These are phyloP conservation scores for Schizothecium vesticola DNA, from an alignment of 495 filamentous ascomycete species.

Conservation along the genomic window DNA sequence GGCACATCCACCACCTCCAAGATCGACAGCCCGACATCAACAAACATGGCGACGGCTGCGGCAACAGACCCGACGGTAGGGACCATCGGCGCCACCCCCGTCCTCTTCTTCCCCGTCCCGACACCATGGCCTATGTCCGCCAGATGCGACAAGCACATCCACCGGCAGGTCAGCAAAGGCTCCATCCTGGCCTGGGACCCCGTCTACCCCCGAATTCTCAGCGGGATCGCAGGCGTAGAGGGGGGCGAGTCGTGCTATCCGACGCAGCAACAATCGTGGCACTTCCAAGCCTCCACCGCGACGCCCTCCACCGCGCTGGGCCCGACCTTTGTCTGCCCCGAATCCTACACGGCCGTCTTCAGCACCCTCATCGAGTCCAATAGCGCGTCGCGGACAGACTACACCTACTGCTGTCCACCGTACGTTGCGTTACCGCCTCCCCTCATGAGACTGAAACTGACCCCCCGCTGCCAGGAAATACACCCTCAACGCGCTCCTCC, in stretches of 20 bases:
- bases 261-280: neutral
- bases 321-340: conserved; percentile 1
- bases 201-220: neutral
- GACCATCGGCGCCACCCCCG: neutral
- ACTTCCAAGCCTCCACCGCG: neutral
- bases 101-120: neutral
- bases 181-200: neutral
- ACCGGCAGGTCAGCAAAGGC: neutral
- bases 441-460: neutral
- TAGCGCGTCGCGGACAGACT: neutral
- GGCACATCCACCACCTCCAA: neutral
- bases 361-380: neutral
- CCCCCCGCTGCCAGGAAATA: neutral
- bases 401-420: conserved; percentile 1
- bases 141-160: neutral
- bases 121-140: neutral
- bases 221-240: neutral
- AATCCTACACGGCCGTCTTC: neutral
- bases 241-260: neutral
- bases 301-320: neutral
- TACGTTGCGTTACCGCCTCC: neutral
- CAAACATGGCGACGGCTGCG: neutral
- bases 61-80: neutral
- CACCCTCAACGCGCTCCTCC: neutral
- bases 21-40: neutral